phyloP scores from a whole-genome alignment of 2,329 filamentous ascomycete species.

The Sclerotinia minor region DNA sequence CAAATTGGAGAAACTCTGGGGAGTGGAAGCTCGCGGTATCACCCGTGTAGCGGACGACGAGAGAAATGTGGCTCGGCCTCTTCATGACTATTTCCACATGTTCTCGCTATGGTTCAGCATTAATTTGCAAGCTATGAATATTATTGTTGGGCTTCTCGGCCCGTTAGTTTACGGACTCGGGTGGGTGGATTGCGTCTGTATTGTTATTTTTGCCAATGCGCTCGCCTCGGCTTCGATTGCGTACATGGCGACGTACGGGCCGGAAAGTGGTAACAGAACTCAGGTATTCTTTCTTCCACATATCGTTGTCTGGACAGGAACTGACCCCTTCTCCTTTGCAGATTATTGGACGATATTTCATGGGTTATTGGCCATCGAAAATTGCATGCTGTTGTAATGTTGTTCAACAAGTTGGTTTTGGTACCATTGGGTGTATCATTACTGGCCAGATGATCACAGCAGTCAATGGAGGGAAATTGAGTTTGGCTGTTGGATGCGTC shows the following conservation, averaged over 20 bases:
- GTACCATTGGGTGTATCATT: constrained; percentile 54
- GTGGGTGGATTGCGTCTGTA: constrained; percentile 55
- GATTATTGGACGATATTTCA: constrained; percentile 59
- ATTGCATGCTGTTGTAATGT: constrained; percentile 62
- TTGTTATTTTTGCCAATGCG: constrained; percentile 56
- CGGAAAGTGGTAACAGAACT: constrained; percentile 59
- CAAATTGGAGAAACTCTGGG: constrained; percentile 27
- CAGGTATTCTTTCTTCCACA: constrained; percentile 48
- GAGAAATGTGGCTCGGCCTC: constrained; percentile 48
- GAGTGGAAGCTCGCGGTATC: constrained; percentile 56
- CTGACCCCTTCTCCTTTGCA: constrained; percentile 29
- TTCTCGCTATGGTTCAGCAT: constrained; percentile 60
- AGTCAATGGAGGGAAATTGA: constrained; percentile 24
- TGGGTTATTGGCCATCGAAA: constrained; percentile 65
- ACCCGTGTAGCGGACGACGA: constrained; percentile 56
- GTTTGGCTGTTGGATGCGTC: constrained; percentile 27
- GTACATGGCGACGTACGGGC: constrained; percentile 63
- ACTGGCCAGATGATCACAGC: constrained; percentile 32
- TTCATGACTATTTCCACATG: constrained; percentile 49
- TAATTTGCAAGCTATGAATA: constrained; percentile 61
- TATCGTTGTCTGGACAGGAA: not conserved
- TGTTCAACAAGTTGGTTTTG: constrained; percentile 59
- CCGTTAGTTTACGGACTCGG: constrained; percentile 57
- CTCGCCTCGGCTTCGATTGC: constrained; percentile 54
- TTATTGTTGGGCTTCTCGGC: constrained; percentile 61